A percentile compares a stretch with the other conserved stretches of the same genome.
These are phyloP conservation scores for Pichia deserticola DNA, from an alignment of 805 yeast species.

Conservation along the genomic window DNA sequence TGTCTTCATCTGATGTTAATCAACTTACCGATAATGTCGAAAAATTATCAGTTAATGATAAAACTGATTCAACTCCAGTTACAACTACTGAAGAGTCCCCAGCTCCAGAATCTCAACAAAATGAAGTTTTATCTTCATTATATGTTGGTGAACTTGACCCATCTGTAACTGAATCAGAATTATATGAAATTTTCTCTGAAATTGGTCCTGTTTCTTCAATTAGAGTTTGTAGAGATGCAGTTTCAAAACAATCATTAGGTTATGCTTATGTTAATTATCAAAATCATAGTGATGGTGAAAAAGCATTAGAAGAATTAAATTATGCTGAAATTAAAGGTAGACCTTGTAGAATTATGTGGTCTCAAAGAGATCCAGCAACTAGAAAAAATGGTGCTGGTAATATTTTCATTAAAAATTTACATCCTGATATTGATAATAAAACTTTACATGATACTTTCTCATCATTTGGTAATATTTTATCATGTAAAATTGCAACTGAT, in stretches of 20 bases:
- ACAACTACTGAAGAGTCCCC: slow-evolving; percentile 27
- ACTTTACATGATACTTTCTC: slow-evolving; percentile 97
- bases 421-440: slow-evolving; percentile 97
- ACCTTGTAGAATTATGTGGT: slow-evolving; percentile 99
- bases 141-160: slow-evolving; percentile 97
- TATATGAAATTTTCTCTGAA: slow-evolving; percentile 90
- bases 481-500: slow-evolving; percentile 96
- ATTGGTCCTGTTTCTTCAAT: slow-evolving; percentile 93
- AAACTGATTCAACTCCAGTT: slow-evolving; percentile 26
- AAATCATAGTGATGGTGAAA: slow-evolving; percentile 81
- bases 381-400: slow-evolving; percentile 96
- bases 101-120: slow-evolving; percentile 33
- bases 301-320: slow-evolving; percentile 92
- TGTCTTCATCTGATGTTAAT: slow-evolving; percentile 30
- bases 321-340: slow-evolving; percentile 89
- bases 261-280: slow-evolving; percentile 97
- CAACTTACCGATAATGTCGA: slow-evolving; percentile 29
- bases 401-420: slow-evolving; percentile 96
- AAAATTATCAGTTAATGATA: slow-evolving; percentile 28
- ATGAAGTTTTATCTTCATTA: slow-evolving; percentile 70
- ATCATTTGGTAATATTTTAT: slow-evolving; percentile 90
- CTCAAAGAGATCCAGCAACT: slow-evolving; percentile 95
- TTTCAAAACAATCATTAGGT: slow-evolving; percentile 93
- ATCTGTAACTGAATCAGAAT: slow-evolving; percentile 84
- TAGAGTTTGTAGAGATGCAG: slow-evolving; percentile 98